Base-by-base conservation (phyloP, 2,329 filamentous ascomycete genomes). In the Cytospora piceicola region DNA sequence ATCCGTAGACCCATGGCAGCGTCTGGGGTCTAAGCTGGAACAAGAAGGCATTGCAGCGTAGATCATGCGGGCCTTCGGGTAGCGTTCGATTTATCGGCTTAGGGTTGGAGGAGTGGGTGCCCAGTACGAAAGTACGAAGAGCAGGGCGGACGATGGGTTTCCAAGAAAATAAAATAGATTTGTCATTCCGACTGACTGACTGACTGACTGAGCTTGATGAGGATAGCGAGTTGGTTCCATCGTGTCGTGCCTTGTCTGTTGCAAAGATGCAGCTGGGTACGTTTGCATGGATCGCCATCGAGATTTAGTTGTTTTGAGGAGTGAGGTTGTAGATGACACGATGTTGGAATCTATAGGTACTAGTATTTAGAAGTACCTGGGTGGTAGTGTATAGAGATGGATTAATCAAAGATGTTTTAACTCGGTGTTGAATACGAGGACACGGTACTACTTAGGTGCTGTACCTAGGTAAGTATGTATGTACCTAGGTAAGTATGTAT, bases 1-100 rank as follows among this genome's bases (percentile, higher is more conserved):
- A 36, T 36, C 34, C 7, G 34, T 51, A 56, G 27, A 34, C 32
- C 32, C 46, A 49, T 49, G 60, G 27, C 52, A n/a, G 46, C 57
- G 56, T 57, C 60, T 53, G 53, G 55, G 56, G 56, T 52, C 61
- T 63, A 66, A 60, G 62, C 65, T 64, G 52, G 46, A 66, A 61
- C 34, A 54, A 55, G 65, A 54, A 54, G 39, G 46, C 32, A 20
- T 46, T 61, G 62, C 62, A 61, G 59, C 54, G 65, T 51, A 65
- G 62, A 67, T 61, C 62, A 67, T 67, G 65, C 65, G 27, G 58
- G 61, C 58, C 55, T 34, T 65, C 42, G 34, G 58, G 58, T 67
- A 65, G 62, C 62, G 65, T 61, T 65, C 58, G 62, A 56, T 53
- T 63, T 67, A 42, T 60, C 32, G 22, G 32, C 46, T 24, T 49